Base-by-base conservation (phyloP, 345 rosid species). In the Mangifera indica region DNA sequence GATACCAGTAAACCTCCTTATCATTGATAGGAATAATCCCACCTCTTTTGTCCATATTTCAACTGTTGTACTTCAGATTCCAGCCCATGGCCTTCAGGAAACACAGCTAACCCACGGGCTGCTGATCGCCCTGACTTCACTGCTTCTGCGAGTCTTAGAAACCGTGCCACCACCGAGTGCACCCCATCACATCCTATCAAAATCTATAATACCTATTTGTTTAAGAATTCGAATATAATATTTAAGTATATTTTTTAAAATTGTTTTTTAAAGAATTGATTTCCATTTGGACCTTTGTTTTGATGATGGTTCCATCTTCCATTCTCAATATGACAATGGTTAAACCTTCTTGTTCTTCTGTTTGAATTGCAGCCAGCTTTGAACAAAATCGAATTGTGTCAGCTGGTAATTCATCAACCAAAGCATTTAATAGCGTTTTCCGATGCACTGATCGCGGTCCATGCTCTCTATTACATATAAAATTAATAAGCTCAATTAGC, bases 171-270 rank as follows among this genome's bases (percentile, higher is more conserved):
- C 29, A 25, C 22, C 4, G 80, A 81, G 62, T 72, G 77, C 52
- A 78, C 53, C 53, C 89, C 87, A 24, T 80, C 86, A 32, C 89
- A 86, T n/a, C 87, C 87, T 25, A 85, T 77, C 52, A 82, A 55
- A 58, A 75, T 76, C 85, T 81, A 59, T 14, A 4, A 15, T 24
- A 51, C 44, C 10, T 48, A 34, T 49, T 37, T 37, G 42, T 6
- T 37, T 5, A 5, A 37, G 42, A 37, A 37, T 37, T 34, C 42
- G 1, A 5, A 37, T 37, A 37, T 9, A 37, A 1, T 37, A 34
- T 34, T 34, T 34, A 37, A 6, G 8, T 6, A 37, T 5, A 37
- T 29, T 29, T 29, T 29, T 29, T 29, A 37, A 37, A 37, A 37
- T 5, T 6, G 9, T 5, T 37, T 5, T 48, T 48, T 48, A 1